Base-by-base conservation (phyloP, 2,329 filamentous ascomycete genomes). In the Trichoderma koningii region DNA sequence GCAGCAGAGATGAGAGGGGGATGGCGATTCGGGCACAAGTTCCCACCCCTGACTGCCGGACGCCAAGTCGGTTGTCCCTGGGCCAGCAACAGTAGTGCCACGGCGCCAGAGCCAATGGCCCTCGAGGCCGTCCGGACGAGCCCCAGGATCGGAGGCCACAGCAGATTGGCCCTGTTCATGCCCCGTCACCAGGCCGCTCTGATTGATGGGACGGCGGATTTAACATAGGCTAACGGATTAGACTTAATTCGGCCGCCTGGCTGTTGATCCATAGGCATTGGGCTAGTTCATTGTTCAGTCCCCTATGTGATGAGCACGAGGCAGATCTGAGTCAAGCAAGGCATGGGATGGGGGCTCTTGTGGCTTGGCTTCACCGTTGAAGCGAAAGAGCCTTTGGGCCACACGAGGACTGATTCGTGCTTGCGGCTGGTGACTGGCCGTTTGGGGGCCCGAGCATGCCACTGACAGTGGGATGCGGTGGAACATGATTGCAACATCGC, bases 21-120 rank as follows among this genome's bases (percentile, higher is more conserved):
- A 53, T 62, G 59, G 59, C 59, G 59, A 62, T 45, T 62, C 59
- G 53, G 48, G 19, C 59, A 52, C 23, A 62, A 62, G 48, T 53
- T 62, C 59, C 57, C 59, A 52, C 48, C 48, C 59, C 38, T 52
- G 48, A 62, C 38, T 62, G 59, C 59, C 59, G 59, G 59, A 17
- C 34, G 59, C 57, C 57, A 61, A 61, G 57, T 42, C 48, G 57
- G 41, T 26, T 45, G 34, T 38, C 56, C 52, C 52, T 23, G 41
- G 52, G 34, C 38, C 34, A 38, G 34, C 34, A 38, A 14, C 30
- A 26, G 53, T 56, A 42, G 56, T 41, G 56, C 56, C 56, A 3
- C 23, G 30, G 26, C 17, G 48, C 48, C 26, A 41, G 21, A 45
- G 48, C 47, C 57, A 61, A 51, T 38, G 48, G 21, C 44, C 19